Evolutionary conservation across 164 flowering plant genomes (phyloP).

Genomic region (Annona cherimola): DNA sequence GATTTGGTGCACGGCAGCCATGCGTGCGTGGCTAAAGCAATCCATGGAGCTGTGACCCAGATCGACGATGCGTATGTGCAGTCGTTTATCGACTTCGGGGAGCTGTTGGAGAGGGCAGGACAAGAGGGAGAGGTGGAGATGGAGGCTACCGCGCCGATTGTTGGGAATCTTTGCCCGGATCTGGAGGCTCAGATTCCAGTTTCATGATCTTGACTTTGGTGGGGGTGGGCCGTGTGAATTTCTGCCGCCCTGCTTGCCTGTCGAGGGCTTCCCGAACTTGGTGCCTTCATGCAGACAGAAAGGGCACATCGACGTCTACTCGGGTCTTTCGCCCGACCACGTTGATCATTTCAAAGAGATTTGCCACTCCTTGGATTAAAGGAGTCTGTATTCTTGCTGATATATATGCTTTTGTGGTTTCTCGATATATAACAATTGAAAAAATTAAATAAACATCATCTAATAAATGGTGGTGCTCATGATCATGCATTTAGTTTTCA

Average conservation of each 20-base stretch:
- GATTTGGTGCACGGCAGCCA: conserved; percentile 10
- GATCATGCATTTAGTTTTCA: too few species aligned
- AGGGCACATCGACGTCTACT: conserved; percentile 8
- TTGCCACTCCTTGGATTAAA: conserved; percentile 4
- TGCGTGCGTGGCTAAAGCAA: conserved; percentile 5
- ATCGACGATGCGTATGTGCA: conserved; percentile 14
- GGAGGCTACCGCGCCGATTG: not conserved
- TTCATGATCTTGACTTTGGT: conserved; percentile 17
- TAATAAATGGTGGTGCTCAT: too few species aligned
- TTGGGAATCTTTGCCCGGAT: conserved; percentile 5
- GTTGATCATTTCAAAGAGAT: conserved; percentile 8
- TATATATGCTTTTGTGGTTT: too few species aligned
- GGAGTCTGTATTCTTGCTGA: too few species aligned
- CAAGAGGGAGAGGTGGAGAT: conserved; percentile 4
- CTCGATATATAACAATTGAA: too few species aligned
- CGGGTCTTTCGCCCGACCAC: conserved; percentile 4
- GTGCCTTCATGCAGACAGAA: conserved; percentile 16
- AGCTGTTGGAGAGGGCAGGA: not conserved
- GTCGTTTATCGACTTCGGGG: conserved; percentile 21
- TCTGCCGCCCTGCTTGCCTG: conserved; percentile 13
- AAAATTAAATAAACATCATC: too few species aligned
- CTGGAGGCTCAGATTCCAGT: conserved; percentile 14
- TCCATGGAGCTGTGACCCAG: conserved; percentile 9
- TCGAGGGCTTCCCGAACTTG: conserved; percentile 9
- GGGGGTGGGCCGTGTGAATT: conserved; percentile 14